Percentiles rank a stretch among this genome's conserved stretches.
Evolutionary conservation across 768 basidiomycete genomes (phyloP).

Genomic region (Russula griseocarnosa): DNA sequence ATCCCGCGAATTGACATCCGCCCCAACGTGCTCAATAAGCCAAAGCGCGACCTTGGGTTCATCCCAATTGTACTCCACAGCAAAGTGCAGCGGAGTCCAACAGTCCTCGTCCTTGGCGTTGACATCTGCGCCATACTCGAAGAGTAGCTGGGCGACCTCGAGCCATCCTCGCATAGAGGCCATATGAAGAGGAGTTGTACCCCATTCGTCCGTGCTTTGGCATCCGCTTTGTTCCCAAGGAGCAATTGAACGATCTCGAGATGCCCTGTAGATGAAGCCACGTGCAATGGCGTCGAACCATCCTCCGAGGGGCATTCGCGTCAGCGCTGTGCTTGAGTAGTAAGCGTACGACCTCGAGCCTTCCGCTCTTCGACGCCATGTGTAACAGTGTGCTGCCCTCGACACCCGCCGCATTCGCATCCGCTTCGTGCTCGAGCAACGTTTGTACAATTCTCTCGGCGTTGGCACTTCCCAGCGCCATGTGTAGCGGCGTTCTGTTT

Average conservation of each 20-base stretch:
- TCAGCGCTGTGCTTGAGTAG: not conserved
- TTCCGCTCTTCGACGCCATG: constrained; percentile 5
- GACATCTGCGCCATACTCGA: not conserved
- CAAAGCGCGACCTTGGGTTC: constrained; percentile 6
- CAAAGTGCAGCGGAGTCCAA: constrained; percentile 1
- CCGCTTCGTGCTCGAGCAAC: constrained; percentile 6
- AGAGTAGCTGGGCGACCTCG: not conserved
- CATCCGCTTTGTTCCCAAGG: not conserved
- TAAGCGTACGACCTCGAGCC: not conserved
- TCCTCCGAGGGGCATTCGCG: not conserved
- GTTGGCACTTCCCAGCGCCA: not conserved
- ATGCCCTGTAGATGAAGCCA: not conserved
- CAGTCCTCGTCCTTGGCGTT: not conserved
- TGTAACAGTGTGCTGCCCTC: not conserved
- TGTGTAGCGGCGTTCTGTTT: constrained; percentile 7
- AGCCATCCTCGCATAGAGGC: constrained; percentile 1
- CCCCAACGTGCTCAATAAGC: not conserved
- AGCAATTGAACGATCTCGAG: not conserved
- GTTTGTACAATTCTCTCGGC: not conserved
- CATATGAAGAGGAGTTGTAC: not conserved
- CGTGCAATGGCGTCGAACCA: not conserved
- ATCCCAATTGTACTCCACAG: not conserved
- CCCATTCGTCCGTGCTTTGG: not conserved
- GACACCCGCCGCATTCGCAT: not conserved
- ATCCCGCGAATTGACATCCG: not conserved